A percentile compares a stretch with the other conserved stretches of the same genome.
phyloP scores from a whole-genome alignment of 2,329 filamentous ascomycete genomes.

The Dactylellina leptospora region DNA sequence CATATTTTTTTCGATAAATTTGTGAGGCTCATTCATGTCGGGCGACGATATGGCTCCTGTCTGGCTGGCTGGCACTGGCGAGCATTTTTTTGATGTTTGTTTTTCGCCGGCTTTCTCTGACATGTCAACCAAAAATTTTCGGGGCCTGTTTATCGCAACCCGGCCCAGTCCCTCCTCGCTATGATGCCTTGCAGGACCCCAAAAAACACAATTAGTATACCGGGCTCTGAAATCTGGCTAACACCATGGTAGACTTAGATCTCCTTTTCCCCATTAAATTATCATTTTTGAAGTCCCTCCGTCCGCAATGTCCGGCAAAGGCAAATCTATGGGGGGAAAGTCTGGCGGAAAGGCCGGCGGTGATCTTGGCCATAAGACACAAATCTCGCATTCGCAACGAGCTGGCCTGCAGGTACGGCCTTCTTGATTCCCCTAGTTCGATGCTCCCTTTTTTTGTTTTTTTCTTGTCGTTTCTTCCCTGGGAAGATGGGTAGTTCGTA shows the following conservation, averaged over 20 bases:
- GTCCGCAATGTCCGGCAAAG: conserved; percentile 79
- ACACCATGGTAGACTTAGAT: conserved; percentile 16
- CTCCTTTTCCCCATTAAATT: conserved; percentile 14
- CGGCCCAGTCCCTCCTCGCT: conserved; percentile 23
- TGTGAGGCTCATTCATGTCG: conserved; percentile 1
- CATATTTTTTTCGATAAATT: conserved; percentile 15
- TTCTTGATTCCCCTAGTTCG: conserved; percentile 16
- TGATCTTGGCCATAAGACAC: conserved; percentile 77
- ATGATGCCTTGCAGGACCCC: too few species aligned
- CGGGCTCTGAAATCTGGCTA: too few species aligned
- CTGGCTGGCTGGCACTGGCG: conserved; percentile 1
- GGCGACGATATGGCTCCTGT: conserved; percentile 22
- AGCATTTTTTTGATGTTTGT: conserved; percentile 43
- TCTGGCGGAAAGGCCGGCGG: conserved; percentile 82
- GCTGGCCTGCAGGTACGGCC: conserved; percentile 83
- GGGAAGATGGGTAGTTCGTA: conserved; percentile 18
- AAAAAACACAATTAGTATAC: too few species aligned
- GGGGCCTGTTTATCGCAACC: conserved; percentile 20
- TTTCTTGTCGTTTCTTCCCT: neutral
- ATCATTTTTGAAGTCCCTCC: conserved; percentile 10
- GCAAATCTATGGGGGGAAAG: conserved; percentile 90
- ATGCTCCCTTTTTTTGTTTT: conserved; percentile 10
- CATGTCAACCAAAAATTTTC: conserved; percentile 49
- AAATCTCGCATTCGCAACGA: conserved; percentile 92
- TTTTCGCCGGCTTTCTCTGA: conserved; percentile 28